Evolutionary conservation across 192 early-diverging fungal genomes (phyloP), one percentile per base, ranked within the genome.

Genomic region (Physocladia obscura): DNA sequence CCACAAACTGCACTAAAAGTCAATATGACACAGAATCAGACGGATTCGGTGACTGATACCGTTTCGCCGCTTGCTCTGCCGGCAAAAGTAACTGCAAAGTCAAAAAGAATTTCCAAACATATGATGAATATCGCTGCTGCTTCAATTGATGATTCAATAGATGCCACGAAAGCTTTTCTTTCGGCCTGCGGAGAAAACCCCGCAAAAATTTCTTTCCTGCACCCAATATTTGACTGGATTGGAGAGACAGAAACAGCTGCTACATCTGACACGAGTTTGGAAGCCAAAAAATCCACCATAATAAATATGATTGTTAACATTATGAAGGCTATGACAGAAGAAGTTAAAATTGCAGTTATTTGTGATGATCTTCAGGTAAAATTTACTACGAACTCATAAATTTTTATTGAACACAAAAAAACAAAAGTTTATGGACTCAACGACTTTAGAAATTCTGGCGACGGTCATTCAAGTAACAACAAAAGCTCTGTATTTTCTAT

Each of bases 321-420:
- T 44, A 67, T 73, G 22, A 57, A 57, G n/a, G 24, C 61, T 5
- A 73, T 73, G 62, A 57, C 63, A 27, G 71, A 73, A 22, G 17
- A 8, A 3, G 24, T 73, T 30, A 36, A 73, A 30, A 44, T 73
- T 26, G 71, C 62, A 2, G 39, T 73, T 57, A 22, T 67, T 13
- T 67, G 62, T 49, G 71, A 73, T 27, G 62, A 73, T 58, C 36
- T 64, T 11, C 71, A 73, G 62, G 71, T 73, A 67, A 26, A 21
- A 11, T 36, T 31, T 29, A 34, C 4, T 15, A 34, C 58, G 4
- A 34, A 13, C 17, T 49, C 19, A 47, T 49, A 39, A 21, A 17
- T 5, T 24, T 11, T 15, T 8, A 11, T 55, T 11, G 34, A n/a
- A 47, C 11, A 47, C n/a, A 40, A 40, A 49, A 37, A 35, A 6